Conservation (phyloP, 805 yeast species). For the Jamesozyma hellenica region DNA sequence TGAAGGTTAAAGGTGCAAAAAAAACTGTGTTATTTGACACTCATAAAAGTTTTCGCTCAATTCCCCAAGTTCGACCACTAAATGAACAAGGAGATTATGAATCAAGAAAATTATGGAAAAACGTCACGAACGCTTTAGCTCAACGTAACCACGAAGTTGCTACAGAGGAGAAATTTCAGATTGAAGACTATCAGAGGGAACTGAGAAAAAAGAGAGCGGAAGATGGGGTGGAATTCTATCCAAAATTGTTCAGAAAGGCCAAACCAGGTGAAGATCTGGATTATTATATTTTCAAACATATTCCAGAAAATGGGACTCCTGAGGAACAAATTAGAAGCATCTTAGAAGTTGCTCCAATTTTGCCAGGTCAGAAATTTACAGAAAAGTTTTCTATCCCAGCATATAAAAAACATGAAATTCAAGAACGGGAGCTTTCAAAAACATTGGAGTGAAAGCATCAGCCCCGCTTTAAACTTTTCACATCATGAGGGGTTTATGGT, state of each 20-base stretch:
- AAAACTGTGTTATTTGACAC: conserved; percentile 53
- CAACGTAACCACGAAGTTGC: conserved; percentile 71
- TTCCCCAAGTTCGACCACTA: conserved; percentile 69
- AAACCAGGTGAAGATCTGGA: conserved; percentile 43
- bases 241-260: conserved; percentile 57
- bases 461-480: too few species aligned
- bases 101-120: conserved; percentile 73
- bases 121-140: conserved; percentile 74
- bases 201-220: conserved; percentile 64
- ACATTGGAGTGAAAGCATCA: background rate
- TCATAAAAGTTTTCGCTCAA: conserved; percentile 37
- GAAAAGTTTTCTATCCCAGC: conserved; percentile 63
- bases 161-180: conserved; percentile 76
- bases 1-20: conserved; percentile 32
- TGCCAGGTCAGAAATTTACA: conserved; percentile 70
- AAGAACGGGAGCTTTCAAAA: conserved; percentile 9
- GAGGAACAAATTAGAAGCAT: conserved; percentile 47
- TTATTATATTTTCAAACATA: conserved; percentile 54
- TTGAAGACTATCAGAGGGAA: conserved; percentile 79
- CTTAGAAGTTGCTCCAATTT: conserved; percentile 60
- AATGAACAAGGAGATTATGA: conserved; percentile 74
- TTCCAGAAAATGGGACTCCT: conserved; percentile 42
- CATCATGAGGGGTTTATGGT: too few species aligned
- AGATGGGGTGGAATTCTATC: conserved; percentile 71
- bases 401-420: conserved; percentile 37